Conservation (phyloP, 805 yeast genomes). For the Zygotorulaspora chibaensis region DNA sequence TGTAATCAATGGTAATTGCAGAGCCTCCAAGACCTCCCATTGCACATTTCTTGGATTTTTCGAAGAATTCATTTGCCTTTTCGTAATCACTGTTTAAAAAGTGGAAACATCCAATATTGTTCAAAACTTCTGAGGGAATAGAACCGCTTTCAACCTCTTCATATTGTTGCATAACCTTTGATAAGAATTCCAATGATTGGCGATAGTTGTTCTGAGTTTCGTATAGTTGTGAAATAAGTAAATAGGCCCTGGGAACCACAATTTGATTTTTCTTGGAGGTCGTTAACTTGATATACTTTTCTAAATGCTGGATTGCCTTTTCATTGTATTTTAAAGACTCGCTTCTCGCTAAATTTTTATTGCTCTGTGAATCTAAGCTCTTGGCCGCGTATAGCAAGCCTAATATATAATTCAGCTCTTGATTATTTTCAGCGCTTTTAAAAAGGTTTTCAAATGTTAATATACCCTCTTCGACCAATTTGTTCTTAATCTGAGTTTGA, state of each 20-base stretch:
- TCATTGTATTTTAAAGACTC: conserved; percentile 27
- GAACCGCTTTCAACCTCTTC: conserved; percentile 33
- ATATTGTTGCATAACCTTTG: conserved; percentile 54
- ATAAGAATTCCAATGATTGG: conserved; percentile 62
- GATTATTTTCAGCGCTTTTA: conserved; percentile 58
- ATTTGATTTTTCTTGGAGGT: conserved; percentile 53
- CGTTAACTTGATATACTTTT: conserved; percentile 63
- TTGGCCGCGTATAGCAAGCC: conserved; percentile 69
- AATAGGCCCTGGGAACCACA: conserved; percentile 57
- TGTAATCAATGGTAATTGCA: conserved; percentile 53
- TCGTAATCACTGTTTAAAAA: conserved; percentile 58
- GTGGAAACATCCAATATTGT: conserved; percentile 82
- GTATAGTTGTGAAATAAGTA: conserved; percentile 63
- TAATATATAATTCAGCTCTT: conserved; percentile 70
- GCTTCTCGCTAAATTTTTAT: conserved; percentile 17
- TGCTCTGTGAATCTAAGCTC: conserved; percentile 23
- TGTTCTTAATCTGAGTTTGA: conserved; percentile 73
- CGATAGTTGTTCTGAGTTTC: conserved; percentile 58
- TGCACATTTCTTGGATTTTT: conserved; percentile 41
- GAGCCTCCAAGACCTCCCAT: too few species aligned
- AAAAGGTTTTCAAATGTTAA: conserved; percentile 75
- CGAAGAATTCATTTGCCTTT: conserved; percentile 54
- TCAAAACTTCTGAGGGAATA: conserved; percentile 57
- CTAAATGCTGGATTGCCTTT: conserved; percentile 62
- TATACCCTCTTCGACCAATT: conserved; percentile 75